These are phyloP conservation scores for Mollisiaceae sp. DNA, from an alignment of 2,329 filamentous ascomycete species.

Conservation along the genomic window DNA sequence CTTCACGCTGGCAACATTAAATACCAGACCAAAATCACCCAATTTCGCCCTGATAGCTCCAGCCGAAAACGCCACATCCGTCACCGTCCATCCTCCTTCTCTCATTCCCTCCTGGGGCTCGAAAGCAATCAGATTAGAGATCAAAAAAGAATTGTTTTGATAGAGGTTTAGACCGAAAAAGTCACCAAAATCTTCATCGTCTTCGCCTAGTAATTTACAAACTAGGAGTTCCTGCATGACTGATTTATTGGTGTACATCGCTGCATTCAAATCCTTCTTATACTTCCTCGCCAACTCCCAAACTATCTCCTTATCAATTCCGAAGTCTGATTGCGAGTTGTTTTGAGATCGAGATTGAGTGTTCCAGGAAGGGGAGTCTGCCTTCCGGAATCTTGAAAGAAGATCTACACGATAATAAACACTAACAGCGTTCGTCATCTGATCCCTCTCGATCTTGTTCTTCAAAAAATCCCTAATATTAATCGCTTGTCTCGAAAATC, in stretches of 20 bases:
- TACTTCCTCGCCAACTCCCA: slow-evolving; percentile 25
- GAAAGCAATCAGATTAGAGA: slow-evolving; percentile 27
- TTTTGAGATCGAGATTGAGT: too few relatives aligned
- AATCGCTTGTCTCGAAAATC: slow-evolving; percentile 24
- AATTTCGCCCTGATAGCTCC: slow-evolving; percentile 22
- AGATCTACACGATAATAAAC: slow-evolving; percentile 20
- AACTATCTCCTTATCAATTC: slow-evolving; percentile 1
- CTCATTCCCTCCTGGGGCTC: slow-evolving; percentile 14
- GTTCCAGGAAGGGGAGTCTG: neutral
- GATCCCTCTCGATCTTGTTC: slow-evolving; percentile 13
- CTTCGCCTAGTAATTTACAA: slow-evolving; percentile 25
- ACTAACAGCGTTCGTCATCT: slow-evolving; percentile 24
- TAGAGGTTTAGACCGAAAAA: slow-evolving; percentile 22
- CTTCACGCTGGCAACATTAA: slow-evolving; percentile 24
- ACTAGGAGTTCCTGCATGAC: slow-evolving; percentile 20
- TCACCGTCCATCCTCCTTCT: slow-evolving; percentile 24
- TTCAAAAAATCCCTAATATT: slow-evolving; percentile 24
- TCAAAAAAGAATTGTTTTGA: slow-evolving; percentile 26
- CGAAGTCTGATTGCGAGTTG: too few relatives aligned
- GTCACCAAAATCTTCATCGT: slow-evolving; percentile 24
- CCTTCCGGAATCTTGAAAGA: slow-evolving; percentile 20
- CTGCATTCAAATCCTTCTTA: slow-evolving; percentile 23
- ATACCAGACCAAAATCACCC: slow-evolving; percentile 22
- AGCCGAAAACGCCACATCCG: slow-evolving; percentile 25
- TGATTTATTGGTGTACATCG: slow-evolving; percentile 16